Base-by-base conservation (phyloP, 306 rosid species). In the Sicyos baderoa region DNA sequence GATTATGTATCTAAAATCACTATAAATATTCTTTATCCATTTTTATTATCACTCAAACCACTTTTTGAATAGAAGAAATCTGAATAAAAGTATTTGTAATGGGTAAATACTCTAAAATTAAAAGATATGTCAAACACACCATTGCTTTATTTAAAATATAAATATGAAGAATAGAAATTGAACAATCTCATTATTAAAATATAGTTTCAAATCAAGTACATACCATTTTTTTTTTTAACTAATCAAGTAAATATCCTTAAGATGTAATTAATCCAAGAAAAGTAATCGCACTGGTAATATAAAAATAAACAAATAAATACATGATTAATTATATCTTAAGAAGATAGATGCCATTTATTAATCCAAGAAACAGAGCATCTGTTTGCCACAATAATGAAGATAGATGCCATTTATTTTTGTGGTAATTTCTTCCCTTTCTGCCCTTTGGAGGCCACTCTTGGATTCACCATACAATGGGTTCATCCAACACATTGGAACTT, bases 401-500 rank as follows among this genome's bases (percentile, higher is more conserved):
- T 10, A 45, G 21, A 65, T 1, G 37, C 71, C 23, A 67, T 67
- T 67, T 48, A 0, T 67, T 15, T 23, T 66, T 23, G 14, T 47
- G 21, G 7, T 45, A 0, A 6, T 45, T 65, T 47, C 54, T 44
- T 64, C 40, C 13, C 15, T 19, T 9, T 5, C 29, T 18, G 32
- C 18, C 32, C n/a, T 64, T 45, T 45, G 16, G 19, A 45, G 55
- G 1, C 40, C 42, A 66, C 55, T 48, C 22, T 66, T 13, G 55
- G 8, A 65, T 65, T 44, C 71, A 65, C 54, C 54, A 45, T 64
- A 60, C 40, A 49, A 42, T 4, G 51, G 79, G 57, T 9, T 42
- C 25, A 40, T 58, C 57, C 54, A 45, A 65, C 13, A 62, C 76
- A 62, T 78, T 53, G 81, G 75, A 74, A 78, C 18, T 74, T 71